Conservation (phyloP, 1,139 yeast genomes). For the Blastobotrys buckinghamii region DNA sequence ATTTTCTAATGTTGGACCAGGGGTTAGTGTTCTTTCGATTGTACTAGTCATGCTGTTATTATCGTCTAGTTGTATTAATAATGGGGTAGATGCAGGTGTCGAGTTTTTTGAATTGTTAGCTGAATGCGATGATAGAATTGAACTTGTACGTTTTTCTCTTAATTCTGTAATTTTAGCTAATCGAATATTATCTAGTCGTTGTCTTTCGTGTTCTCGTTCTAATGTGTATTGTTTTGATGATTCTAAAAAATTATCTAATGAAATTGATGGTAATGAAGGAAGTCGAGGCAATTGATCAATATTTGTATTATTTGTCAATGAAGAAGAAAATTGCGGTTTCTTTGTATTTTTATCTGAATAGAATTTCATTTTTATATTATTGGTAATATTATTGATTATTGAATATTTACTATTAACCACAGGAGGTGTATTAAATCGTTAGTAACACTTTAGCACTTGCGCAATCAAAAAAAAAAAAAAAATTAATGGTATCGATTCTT, state of each 20-base stretch:
- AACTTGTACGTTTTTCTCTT: neutral
- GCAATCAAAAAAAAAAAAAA: neutral
- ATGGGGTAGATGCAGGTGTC: neutral
- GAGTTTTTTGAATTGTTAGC: neutral
- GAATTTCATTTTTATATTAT: neutral
- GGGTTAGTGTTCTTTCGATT: slow-evolving; percentile 2
- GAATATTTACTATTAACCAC: neutral
- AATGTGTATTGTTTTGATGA: neutral
- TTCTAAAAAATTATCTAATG: neutral
- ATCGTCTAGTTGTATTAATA: neutral
- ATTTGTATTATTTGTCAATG: neutral
- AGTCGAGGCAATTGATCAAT: neutral
- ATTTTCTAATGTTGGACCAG: slow-evolving; percentile 5
- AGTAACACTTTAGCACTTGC: neutral
- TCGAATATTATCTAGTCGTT: neutral
- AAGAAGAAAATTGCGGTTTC: neutral
- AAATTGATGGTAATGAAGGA: neutral
- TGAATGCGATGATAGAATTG: neutral
- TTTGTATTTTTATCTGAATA: neutral
- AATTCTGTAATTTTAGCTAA: neutral
- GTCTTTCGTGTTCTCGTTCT: neutral
- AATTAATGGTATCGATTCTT: too few species aligned
- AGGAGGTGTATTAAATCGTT: neutral
- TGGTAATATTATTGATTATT: neutral
- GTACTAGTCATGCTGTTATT: neutral